phyloP scores from a whole-genome alignment of 768 basidiomycete species.

The Podaxis rugospora region DNA sequence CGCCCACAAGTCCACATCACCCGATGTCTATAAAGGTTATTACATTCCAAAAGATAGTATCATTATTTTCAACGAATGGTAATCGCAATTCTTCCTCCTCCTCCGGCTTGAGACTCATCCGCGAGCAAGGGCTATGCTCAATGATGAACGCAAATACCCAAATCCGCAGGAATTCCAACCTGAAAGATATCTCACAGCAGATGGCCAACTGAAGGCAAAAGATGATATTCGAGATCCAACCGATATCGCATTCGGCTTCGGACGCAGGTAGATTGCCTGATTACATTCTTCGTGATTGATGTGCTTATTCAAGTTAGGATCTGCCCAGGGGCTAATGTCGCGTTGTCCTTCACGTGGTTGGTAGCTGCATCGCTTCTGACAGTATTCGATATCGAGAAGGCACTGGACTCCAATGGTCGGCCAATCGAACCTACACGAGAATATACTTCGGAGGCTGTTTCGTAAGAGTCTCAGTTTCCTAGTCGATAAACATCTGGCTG shows the following conservation, averaged over 20 bases:
- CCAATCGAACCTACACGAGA: conserved; percentile 20
- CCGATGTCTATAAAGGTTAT: conserved; percentile 3
- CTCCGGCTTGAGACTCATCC: background rate
- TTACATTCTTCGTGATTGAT: too few relatives aligned
- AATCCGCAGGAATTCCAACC: conserved; percentile 6
- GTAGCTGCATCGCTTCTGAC: conserved; percentile 4
- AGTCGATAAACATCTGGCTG: background rate
- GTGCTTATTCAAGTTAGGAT: background rate
- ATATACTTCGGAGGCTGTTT: conserved; percentile 22
- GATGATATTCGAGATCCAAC: conserved; percentile 4
- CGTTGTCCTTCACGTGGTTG: conserved; percentile 1
- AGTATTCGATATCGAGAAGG: conserved; percentile 9
- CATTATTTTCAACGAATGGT: conserved; percentile 6
- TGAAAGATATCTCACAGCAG: conserved; percentile 5
- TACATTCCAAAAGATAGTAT: background rate
- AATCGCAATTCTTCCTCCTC: background rate
- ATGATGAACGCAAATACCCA: conserved; percentile 8
- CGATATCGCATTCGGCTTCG: conserved; percentile 11
- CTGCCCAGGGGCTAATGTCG: conserved; percentile 7
- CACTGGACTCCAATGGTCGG: background rate
- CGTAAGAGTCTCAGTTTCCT: conserved; percentile 13
- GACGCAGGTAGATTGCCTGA: conserved; percentile 8
- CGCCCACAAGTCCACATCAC: background rate
- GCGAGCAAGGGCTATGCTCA: conserved; percentile 5
- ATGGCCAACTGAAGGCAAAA: background rate